A percentile compares a stretch with the other conserved stretches of the same genome.
Evolutionary conservation across 163 green algal genomes (phyloP).

Genomic region (Chlorella variabilis): DNA sequence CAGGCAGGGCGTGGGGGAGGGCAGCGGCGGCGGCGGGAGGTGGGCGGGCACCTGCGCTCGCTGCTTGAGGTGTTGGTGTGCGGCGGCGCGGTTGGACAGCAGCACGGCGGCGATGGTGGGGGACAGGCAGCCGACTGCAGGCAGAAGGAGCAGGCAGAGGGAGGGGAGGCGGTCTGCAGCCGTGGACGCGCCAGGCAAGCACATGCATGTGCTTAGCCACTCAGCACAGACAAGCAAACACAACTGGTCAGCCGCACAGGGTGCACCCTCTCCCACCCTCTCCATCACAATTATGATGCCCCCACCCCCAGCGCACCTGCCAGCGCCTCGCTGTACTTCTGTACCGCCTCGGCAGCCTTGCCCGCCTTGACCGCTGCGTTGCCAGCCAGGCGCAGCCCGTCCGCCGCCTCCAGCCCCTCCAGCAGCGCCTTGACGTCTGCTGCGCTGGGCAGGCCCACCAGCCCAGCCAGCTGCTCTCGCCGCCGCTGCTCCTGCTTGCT

Average conservation of each 20-base stretch:
- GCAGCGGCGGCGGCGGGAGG: background rate
- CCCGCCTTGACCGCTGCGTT: constrained; percentile 49
- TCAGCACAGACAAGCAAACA: background rate
- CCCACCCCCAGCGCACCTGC: background rate
- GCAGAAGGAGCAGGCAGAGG: background rate
- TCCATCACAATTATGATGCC: background rate
- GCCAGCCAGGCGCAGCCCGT: constrained; percentile 19
- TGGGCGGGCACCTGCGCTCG: background rate
- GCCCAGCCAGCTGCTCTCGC: background rate
- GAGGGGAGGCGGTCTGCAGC: background rate
- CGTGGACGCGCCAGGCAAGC: background rate
- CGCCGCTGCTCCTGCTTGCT: constrained; percentile 13
- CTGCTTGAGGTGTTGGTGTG: constrained; percentile 48
- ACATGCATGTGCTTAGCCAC: background rate
- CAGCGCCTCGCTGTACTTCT: constrained; percentile 65
- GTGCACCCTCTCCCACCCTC: background rate
- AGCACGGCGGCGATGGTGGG: constrained; percentile 65
- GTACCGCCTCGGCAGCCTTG: constrained; percentile 45
- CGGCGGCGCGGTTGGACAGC: constrained; percentile 72
- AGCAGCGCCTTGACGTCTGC: background rate
- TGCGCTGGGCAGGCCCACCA: constrained; percentile 10
- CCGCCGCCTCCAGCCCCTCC: background rate
- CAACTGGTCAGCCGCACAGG: no score
- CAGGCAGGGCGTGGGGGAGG: no score
- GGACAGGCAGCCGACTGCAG: constrained; percentile 32